A percentile compares a stretch with the other conserved stretches of the same genome.
These are phyloP conservation scores for Chytriomyces sp. DNA, from an alignment of 192 early-diverging fungal genomes.

Conservation along the genomic window DNA sequence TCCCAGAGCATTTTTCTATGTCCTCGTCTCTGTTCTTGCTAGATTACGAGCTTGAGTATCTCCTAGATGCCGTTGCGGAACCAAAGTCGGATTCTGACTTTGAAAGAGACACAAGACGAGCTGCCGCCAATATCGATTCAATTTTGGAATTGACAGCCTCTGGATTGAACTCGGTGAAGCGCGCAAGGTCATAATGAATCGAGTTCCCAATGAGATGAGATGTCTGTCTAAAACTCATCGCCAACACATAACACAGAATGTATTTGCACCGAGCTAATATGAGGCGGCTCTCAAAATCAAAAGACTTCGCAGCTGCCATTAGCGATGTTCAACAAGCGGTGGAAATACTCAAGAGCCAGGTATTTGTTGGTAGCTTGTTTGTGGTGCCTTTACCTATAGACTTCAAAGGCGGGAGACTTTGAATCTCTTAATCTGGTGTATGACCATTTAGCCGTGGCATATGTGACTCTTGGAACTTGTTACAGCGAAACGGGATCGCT, in stretches of 20 bases:
- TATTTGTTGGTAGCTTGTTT: background rate
- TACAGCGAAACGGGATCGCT: slow-evolving; percentile 39
- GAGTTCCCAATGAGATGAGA: background rate
- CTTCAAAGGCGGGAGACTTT: slow-evolving; percentile 37
- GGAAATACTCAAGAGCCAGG: slow-evolving; percentile 27
- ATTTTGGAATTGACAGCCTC: background rate
- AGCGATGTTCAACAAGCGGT: slow-evolving; percentile 15
- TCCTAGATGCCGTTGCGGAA: slow-evolving; percentile 28
- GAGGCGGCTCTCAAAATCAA: background rate
- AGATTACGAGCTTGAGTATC: slow-evolving; percentile 13
- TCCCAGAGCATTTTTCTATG: slow-evolving; percentile 19
- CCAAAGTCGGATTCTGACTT: no score
- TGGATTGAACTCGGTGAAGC: background rate
- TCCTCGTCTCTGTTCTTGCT: slow-evolving; percentile 20
- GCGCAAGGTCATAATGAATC: background rate
- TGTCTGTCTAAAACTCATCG: background rate
- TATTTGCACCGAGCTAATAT: background rate
- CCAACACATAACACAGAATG: background rate
- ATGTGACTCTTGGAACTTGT: slow-evolving; percentile 60
- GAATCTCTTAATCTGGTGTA: slow-evolving; percentile 38
- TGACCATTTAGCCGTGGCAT: slow-evolving; percentile 62
- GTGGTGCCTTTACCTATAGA: background rate
- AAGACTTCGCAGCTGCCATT: background rate
- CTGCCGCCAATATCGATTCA: background rate
- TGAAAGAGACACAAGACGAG: no score